A percentile compares a stretch with the other conserved stretches of the same genome.
These are phyloP conservation scores for Tulasnella sp. DNA, from an alignment of 768 basidiomycete species.

Conservation along the genomic window DNA sequence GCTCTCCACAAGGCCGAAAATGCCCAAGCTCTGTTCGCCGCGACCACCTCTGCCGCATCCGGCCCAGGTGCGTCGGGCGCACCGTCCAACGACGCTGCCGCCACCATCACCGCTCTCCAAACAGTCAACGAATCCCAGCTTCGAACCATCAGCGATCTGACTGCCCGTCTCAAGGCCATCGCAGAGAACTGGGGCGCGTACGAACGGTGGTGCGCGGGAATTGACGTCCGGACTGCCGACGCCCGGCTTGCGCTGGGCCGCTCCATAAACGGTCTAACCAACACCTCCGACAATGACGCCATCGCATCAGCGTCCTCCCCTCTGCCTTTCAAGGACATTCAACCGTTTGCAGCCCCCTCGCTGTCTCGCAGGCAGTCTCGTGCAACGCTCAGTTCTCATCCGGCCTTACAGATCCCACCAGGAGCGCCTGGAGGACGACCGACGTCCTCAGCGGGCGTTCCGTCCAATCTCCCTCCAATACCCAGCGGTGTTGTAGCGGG, in stretches of 20 bases:
- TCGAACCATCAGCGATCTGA: conserved; percentile 23
- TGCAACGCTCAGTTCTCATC: conserved; percentile 1
- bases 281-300: conserved; percentile 19
- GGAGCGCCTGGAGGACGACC: conserved; percentile 27
- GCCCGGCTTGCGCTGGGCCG: conserved; percentile 18
- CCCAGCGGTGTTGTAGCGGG: conserved; percentile 28
- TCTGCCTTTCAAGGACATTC: conserved; percentile 24
- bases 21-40: background rate
- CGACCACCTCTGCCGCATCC: background rate
- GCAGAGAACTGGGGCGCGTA: conserved; percentile 22
- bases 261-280: conserved; percentile 11
- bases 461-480: conserved; percentile 28
- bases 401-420: conserved; percentile 18
- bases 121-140: conserved; percentile 21
- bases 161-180: conserved; percentile 23
- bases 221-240: conserved; percentile 24
- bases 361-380: conserved; percentile 18
- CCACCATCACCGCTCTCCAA: conserved; percentile 23
- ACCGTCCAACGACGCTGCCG: conserved; percentile 8
- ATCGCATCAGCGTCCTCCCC: conserved; percentile 8
- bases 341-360: background rate
- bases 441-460: conserved; percentile 20
- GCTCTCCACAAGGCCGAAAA: conserved; percentile 2
- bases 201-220: conserved; percentile 13
- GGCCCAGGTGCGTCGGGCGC: background rate